phyloP scores from a whole-genome alignment of 139 green algal species.

The Micractinium sp. region DNA sequence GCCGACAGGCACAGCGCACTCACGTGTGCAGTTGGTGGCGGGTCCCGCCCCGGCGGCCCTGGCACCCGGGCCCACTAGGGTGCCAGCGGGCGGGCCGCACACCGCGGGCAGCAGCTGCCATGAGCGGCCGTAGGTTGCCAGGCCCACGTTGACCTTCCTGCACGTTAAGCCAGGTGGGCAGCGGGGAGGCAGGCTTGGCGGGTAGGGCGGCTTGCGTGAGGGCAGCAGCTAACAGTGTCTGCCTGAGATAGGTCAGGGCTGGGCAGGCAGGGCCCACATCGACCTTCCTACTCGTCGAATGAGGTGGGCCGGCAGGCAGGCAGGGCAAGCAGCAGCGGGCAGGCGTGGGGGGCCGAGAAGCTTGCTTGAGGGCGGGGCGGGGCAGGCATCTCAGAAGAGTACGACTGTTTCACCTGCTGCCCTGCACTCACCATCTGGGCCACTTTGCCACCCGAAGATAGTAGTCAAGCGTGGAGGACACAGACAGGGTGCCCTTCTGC shows the following conservation, averaged over 20 bases:
- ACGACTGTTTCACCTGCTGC: no score
- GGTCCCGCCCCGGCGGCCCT: neutral
- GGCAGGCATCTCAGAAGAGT: no score
- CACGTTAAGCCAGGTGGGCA: no score
- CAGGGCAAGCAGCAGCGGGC: neutral
- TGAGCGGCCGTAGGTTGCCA: slow-evolving; percentile 21
- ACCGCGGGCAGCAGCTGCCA: neutral
- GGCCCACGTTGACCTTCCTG: slow-evolving; percentile 3
- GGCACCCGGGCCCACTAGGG: neutral
- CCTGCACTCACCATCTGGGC: neutral
- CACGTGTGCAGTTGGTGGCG: neutral
- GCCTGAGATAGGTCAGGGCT: no score
- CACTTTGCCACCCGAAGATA: neutral
- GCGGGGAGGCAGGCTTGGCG: no score
- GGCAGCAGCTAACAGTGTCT: no score
- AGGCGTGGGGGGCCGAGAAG: neutral
- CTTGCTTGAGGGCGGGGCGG: no score
- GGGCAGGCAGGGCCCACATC: no score
- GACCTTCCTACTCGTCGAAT: no score
- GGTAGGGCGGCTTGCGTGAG: no score
- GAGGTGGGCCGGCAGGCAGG: no score
- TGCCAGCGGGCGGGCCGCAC: neutral
- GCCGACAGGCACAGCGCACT: neutral
- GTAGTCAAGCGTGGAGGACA: neutral
- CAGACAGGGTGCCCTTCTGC: neutral